Evolutionary conservation across 345 rosid genomes (phyloP).

Genomic region (Gossypioides kirkii): DNA sequence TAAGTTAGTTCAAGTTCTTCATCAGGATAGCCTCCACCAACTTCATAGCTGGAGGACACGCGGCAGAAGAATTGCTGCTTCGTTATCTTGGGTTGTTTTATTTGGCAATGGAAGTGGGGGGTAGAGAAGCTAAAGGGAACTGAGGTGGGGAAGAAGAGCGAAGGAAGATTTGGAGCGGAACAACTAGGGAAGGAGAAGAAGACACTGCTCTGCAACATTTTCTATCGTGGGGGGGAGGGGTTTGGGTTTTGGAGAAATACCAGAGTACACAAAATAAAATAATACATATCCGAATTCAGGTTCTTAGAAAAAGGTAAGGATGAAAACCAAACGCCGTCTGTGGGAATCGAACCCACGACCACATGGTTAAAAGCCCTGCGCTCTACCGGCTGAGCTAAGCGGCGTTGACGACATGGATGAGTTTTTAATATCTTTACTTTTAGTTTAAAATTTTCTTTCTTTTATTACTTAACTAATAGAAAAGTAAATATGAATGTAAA

Average conservation of each 20-base stretch:
- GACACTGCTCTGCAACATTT: constrained; percentile 27
- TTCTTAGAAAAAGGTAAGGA: no score
- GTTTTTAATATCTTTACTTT: no score
- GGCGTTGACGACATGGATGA: neutral
- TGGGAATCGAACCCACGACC: constrained; percentile 65
- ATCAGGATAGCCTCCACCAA: constrained; percentile 63
- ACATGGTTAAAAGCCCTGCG: constrained; percentile 55
- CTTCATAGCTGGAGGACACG: constrained; percentile 45
- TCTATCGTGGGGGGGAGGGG: constrained; percentile 5
- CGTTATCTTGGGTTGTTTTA: constrained; percentile 22
- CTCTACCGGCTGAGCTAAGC: constrained; percentile 55
- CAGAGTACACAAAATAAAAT: neutral
- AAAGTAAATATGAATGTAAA: no score
- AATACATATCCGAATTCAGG: no score
- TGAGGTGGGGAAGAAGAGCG: constrained; percentile 12
- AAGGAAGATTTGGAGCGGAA: constrained; percentile 1
- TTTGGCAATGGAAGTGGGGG: constrained; percentile 11
- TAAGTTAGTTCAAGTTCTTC: constrained; percentile 33
- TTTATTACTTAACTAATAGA: rapidly evolving
- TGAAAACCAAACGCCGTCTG: constrained; percentile 31
- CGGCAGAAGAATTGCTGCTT: constrained; percentile 26
- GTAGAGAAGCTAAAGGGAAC: neutral
- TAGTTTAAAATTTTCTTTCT: no score
- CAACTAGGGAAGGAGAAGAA: constrained; percentile 7
- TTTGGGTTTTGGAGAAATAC: constrained; percentile 17